Percentiles rank a stretch among this genome's conserved stretches.
Evolutionary conservation across 768 basidiomycete species (phyloP).

Genomic region (Termitomyces sp.): DNA sequence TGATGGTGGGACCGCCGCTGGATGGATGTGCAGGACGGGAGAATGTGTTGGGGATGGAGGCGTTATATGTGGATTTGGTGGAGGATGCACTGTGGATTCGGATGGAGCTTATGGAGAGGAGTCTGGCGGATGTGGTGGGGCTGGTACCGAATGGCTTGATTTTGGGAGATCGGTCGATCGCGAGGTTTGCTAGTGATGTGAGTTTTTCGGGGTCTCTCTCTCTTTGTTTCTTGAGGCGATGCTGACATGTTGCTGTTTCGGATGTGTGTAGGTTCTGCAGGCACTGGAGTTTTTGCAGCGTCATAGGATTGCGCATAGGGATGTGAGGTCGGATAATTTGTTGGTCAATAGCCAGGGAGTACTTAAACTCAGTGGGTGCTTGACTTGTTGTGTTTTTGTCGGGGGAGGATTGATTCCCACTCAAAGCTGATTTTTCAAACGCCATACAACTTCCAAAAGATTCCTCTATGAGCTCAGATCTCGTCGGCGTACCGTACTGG

Average conservation of each 20-base stretch:
- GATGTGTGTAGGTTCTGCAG: slow-evolving; percentile 42
- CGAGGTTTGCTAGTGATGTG: slow-evolving; percentile 74
- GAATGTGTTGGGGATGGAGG: slow-evolving; percentile 63
- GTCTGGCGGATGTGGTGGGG: slow-evolving; percentile 74
- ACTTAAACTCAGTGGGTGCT: slow-evolving; percentile 64
- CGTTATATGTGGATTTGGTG: slow-evolving; percentile 59
- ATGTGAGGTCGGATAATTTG: slow-evolving; percentile 80
- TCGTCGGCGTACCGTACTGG: slow-evolving; percentile 75
- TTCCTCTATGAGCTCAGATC: slow-evolving; percentile 46
- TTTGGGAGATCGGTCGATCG: slow-evolving; percentile 64
- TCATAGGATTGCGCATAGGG: slow-evolving; percentile 72
- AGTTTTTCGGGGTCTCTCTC: slow-evolving; percentile 22
- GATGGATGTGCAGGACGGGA: slow-evolving; percentile 47
- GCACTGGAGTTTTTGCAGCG: slow-evolving; percentile 63
- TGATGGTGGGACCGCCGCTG: slow-evolving; percentile 21
- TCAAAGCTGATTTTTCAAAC: slow-evolving; percentile 73
- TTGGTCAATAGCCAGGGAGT: slow-evolving; percentile 64
- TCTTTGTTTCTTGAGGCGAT: background rate
- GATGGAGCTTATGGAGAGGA: slow-evolving; percentile 90
- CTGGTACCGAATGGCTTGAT: slow-evolving; percentile 56
- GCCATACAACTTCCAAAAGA: slow-evolving; percentile 56
- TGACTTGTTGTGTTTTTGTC: background rate
- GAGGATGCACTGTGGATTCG: slow-evolving; percentile 76
- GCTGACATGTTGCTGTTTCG: background rate
- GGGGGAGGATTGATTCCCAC: background rate